These are phyloP conservation scores for Penicillium angulare DNA, from an alignment of 495 filamentous ascomycete species.

Conservation along the genomic window DNA sequence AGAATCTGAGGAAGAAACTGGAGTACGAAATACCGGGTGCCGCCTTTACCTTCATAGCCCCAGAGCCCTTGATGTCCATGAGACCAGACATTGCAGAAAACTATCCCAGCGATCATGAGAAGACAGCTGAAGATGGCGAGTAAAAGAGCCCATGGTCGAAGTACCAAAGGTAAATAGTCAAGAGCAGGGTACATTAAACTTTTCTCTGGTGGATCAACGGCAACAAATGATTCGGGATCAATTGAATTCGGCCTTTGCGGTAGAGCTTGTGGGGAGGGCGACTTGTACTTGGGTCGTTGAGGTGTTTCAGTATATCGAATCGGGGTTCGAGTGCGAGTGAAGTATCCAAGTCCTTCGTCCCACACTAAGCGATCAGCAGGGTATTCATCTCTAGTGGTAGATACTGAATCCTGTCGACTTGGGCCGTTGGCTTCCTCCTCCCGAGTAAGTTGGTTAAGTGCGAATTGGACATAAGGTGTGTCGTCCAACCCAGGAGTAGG, in stretches of 20 bases:
- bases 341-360: slow-evolving; percentile 50
- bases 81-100: slow-evolving; percentile 74
- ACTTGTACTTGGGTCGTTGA: slow-evolving; percentile 16
- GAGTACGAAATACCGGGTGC: slow-evolving; percentile 78
- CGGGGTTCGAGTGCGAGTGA: slow-evolving; percentile 32
- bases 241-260: slow-evolving; percentile 33
- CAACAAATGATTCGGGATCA: slow-evolving; percentile 52
- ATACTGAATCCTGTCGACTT: slow-evolving; percentile 32
- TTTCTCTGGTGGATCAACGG: slow-evolving; percentile 46
- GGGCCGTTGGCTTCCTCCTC: slow-evolving; percentile 53
- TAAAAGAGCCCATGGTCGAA: slow-evolving; percentile 61
- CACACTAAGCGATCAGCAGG: slow-evolving; percentile 50
- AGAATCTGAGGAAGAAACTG: slow-evolving; percentile 78
- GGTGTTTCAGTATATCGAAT: slow-evolving; percentile 20
- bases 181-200: slow-evolving; percentile 53
- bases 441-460: slow-evolving; percentile 68
- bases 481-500: slow-evolving; percentile 65
- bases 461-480: slow-evolving; percentile 69
- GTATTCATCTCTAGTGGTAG: slow-evolving; percentile 39
- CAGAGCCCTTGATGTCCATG: slow-evolving; percentile 60
- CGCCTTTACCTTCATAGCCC: slow-evolving; percentile 62
- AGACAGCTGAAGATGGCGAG: slow-evolving; percentile 58
- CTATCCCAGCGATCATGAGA: slow-evolving; percentile 68
- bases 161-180: slow-evolving; percentile 62
- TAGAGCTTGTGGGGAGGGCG: slow-evolving; percentile 26